These are phyloP conservation scores for Omphalotus olearius DNA, from an alignment of 1,284 basidiomycete species.

Conservation along the genomic window DNA sequence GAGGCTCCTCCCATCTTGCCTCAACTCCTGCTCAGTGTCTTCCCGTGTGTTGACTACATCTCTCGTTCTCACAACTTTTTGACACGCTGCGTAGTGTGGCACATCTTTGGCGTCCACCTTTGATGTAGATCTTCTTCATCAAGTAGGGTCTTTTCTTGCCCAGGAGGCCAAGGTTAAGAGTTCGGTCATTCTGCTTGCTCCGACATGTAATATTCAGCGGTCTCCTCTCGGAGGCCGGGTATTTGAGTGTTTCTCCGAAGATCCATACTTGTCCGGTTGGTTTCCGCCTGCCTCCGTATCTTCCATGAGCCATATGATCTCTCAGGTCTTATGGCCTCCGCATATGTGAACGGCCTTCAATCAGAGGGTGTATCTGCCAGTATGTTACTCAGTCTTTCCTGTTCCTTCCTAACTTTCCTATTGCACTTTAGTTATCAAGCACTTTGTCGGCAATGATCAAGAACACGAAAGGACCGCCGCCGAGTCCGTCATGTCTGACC, in stretches of 20 bases:
- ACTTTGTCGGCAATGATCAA: constrained; percentile 60
- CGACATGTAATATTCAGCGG: constrained; percentile 70
- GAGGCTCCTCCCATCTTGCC: constrained; percentile 64
- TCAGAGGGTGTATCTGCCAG: constrained; percentile 57
- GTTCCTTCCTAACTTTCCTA: background rate
- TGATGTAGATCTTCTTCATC: constrained; percentile 47
- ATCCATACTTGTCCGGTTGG: constrained; percentile 59
- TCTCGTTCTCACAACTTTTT: background rate
- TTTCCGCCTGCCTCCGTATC: background rate
- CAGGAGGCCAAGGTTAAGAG: constrained; percentile 62
- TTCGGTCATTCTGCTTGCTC: constrained; percentile 58
- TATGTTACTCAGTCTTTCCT: constrained; percentile 18
- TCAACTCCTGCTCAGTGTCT: constrained; percentile 60
- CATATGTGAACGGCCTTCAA: constrained; percentile 66
- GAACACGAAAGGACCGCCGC: constrained; percentile 62
- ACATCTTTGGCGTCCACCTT: constrained; percentile 66
- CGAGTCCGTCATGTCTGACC: constrained; percentile 56
- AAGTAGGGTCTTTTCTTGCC: constrained; percentile 55
- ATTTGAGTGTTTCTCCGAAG: constrained; percentile 72
- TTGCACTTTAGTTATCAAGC: constrained; percentile 36
- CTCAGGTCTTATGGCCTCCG: constrained; percentile 52
- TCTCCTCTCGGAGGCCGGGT: constrained; percentile 57
- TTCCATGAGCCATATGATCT: constrained; percentile 1
- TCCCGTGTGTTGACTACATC: constrained; percentile 35
- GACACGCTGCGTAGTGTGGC: constrained; percentile 44